phyloP scores from a whole-genome alignment of 148 eudicot species.

The Vaccinium myrtillus region DNA sequence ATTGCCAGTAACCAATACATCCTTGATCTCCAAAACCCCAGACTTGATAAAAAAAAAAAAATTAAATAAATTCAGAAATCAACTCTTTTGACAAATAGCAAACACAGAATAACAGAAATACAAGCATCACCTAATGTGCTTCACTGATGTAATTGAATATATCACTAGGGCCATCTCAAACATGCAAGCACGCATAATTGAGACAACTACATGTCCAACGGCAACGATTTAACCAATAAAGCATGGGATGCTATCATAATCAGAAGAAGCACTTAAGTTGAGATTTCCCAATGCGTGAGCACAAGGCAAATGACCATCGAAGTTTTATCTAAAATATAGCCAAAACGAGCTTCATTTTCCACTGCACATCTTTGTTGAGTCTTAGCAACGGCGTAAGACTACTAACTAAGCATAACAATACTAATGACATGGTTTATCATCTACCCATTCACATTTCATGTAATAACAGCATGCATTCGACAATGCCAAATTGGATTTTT shows the following conservation, averaged over 20 bases:
- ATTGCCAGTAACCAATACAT: background rate
- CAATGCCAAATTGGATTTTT: background rate
- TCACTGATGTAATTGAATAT: background rate
- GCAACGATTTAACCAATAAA: background rate
- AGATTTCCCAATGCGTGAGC: background rate
- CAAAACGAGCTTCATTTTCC: background rate
- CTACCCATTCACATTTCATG: background rate
- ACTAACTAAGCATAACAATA: slow-evolving; percentile 1
- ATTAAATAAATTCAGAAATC: background rate
- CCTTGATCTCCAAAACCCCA: background rate
- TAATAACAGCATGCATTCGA: background rate
- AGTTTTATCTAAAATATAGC: background rate
- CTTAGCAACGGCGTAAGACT: background rate
- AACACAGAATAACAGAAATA: background rate
- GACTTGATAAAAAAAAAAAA: background rate
- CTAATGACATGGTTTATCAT: slow-evolving; percentile 5
- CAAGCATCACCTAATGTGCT: background rate
- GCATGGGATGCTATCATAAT: background rate
- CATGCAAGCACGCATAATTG: background rate
- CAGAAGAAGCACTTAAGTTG: background rate
- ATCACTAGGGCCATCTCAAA: background rate
- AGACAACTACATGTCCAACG: background rate
- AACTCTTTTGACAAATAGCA: slow-evolving; percentile 5
- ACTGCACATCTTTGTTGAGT: background rate
- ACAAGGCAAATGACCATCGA: background rate